Percentiles rank a stretch among this genome's conserved stretches.
phyloP scores from a whole-genome alignment of 805 yeast species.

The Phaffomyces opuntiae region DNA sequence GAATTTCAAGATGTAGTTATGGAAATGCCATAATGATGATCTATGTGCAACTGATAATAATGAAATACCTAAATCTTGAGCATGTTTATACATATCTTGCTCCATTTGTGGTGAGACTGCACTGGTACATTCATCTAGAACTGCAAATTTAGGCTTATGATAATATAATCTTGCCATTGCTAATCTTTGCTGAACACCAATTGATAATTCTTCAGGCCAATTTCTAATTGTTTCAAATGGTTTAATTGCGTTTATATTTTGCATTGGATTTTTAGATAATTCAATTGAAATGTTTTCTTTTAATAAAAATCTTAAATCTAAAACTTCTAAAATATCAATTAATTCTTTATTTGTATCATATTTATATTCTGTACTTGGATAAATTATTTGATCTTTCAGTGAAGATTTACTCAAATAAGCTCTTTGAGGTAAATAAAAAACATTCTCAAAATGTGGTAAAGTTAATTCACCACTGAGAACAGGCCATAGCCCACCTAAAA shows the following conservation, averaged over 20 bases:
- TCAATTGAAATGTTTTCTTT: conserved; percentile 35
- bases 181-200: conserved; percentile 88
- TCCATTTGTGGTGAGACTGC: conserved; percentile 91
- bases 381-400: conserved; percentile 80
- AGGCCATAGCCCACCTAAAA: conserved; percentile 93
- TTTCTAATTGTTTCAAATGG: conserved; percentile 64
- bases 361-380: conserved; percentile 69
- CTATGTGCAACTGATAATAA: conserved; percentile 88
- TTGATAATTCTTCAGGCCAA: conserved; percentile 85
- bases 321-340: conserved; percentile 43
- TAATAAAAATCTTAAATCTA: conserved; percentile 54
- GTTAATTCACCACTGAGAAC: conserved; percentile 49
- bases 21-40: conserved; percentile 90
- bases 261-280: conserved; percentile 22
- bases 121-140: conserved; percentile 91
- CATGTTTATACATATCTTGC: conserved; percentile 78
- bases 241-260: conserved; percentile 28
- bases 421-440: conserved; percentile 88
- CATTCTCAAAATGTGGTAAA: conserved; percentile 57
- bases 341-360: conserved; percentile 39
- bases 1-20: conserved; percentile 71
- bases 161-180: conserved; percentile 92
- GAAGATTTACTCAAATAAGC: conserved; percentile 68
- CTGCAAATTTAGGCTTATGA: conserved; percentile 90
- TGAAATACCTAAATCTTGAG: conserved; percentile 72